Evolutionary conservation across 345 rosid species (phyloP), one percentile per base, ranked within the genome.

Genomic region (Cardamine occulta): DNA sequence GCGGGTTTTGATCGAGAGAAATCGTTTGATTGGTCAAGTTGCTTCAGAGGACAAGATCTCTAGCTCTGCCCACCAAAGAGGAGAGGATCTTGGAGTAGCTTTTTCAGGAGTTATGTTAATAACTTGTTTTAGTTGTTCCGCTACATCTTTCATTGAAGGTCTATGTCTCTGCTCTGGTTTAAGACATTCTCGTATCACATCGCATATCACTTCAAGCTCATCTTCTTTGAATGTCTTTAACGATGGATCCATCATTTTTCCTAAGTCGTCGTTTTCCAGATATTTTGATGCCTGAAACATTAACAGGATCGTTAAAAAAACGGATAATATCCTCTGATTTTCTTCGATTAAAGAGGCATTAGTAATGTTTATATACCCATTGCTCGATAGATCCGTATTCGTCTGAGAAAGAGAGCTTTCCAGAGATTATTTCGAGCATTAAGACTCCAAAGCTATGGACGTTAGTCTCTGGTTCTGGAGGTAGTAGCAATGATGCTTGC

Each of bases 41-140:
- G 98, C 89, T 86, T 89, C 99, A 61, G 82, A 84, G 0, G 98
- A 94, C 74, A 92, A 70, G 75, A 95, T 88, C 87, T 95, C 97
- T 11, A 95, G 97, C 72, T 95, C 99, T 12, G 98, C 99, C 99
- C 98, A 95, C 98, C 98, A 92, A 17, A 93, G 83, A 3, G 99
- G 98, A 40, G 99, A 95, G n/a, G 89, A 86, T 72, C 90, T 92
- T 4, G 97, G 99, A 21, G 85, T 83, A 24, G 97, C 98, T 84
- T 92, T 97, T 32, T 92, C 98, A 0, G 98, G 94, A 6, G 91
- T 29, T 73, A 95, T 85, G 19, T 78, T 72, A 37, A 88, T 77
- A 19, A 84, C 89, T 78, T 81, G 72, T 77, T 80, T 87, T 78
- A 90, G 73, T 65, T 84, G 84, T 15, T 86, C 76, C 6, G 73